A percentile compares a stretch with the other conserved stretches of the same genome.
phyloP scores from a whole-genome alignment of 1,139 yeast genomes.

The Wickerhamiella pararugosa region DNA sequence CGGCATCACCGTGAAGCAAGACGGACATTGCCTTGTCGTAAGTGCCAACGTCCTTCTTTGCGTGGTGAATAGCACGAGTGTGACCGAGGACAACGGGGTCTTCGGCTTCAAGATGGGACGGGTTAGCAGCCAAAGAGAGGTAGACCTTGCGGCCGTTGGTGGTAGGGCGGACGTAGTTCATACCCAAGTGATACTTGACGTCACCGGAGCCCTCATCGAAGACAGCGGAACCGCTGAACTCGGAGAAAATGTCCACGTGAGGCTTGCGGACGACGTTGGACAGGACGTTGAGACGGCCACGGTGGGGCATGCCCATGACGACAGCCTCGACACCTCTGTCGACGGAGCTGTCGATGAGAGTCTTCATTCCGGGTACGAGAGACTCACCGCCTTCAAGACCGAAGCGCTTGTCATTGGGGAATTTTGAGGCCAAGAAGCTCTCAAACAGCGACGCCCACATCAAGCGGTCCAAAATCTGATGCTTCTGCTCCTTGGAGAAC shows the following conservation, averaged over 20 bases:
- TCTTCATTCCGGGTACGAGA: constrained; percentile 92
- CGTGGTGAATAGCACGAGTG: constrained; percentile 91
- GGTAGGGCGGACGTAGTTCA: constrained; percentile 98
- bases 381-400: constrained; percentile 98
- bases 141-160: constrained; percentile 95
- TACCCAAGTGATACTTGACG: constrained; percentile 97
- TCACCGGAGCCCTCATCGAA: constrained; percentile 89
- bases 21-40: constrained; percentile 83
- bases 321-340: constrained; percentile 90
- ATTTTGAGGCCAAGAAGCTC: constrained; percentile 79
- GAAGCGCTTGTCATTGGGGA: constrained; percentile 96
- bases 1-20: constrained; percentile 96
- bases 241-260: constrained; percentile 92
- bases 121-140: constrained; percentile 92
- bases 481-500: constrained; percentile 76
- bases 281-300: constrained; percentile 96
- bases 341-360: constrained; percentile 85
- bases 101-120: constrained; percentile 97
- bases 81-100: constrained; percentile 98
- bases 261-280: constrained; percentile 98
- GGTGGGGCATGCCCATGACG: constrained; percentile 98
- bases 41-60: constrained; percentile 61
- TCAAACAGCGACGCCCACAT: constrained; percentile 96
- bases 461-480: constrained; percentile 90
- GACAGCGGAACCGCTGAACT: constrained; percentile 79